A percentile compares a stretch with the other conserved stretches of the same genome.
phyloP scores from a whole-genome alignment of 306 rosid species.

The Hippophae rhamnoides region DNA sequence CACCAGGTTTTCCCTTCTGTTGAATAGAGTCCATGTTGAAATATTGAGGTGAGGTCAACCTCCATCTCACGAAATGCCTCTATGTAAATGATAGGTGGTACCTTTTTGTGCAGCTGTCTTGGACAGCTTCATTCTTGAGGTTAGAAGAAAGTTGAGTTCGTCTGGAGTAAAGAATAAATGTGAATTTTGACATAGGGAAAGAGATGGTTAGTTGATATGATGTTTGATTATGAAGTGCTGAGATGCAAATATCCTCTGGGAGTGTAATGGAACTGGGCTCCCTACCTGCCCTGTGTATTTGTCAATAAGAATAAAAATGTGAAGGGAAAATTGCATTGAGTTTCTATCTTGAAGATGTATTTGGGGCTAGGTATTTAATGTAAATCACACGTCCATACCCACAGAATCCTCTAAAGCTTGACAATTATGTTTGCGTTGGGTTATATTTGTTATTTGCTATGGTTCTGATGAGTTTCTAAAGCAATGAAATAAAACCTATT shows the following conservation, averaged over 20 bases:
- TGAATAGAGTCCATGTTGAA: background rate
- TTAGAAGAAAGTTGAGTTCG: background rate
- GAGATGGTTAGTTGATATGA: background rate
- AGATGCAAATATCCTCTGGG: conserved; percentile 7
- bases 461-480: too few species aligned
- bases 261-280: too few species aligned
- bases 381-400: too few species aligned
- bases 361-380: too few species aligned
- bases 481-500: too few species aligned
- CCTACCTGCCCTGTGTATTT: too few species aligned
- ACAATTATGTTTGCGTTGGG: too few species aligned
- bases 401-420: too few species aligned
- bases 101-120: background rate
- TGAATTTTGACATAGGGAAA: conserved; percentile 3
- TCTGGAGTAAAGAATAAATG: background rate
- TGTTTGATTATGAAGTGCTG: background rate
- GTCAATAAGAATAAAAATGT: too few species aligned
- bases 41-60: background rate
- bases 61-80: background rate
- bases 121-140: conserved; percentile 4
- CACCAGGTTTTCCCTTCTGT: background rate
- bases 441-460: too few species aligned
- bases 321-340: too few species aligned
- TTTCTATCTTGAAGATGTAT: too few species aligned
- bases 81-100: background rate